phyloP scores from a whole-genome alignment of 305 asterid species.

The Plantago rigida region DNA sequence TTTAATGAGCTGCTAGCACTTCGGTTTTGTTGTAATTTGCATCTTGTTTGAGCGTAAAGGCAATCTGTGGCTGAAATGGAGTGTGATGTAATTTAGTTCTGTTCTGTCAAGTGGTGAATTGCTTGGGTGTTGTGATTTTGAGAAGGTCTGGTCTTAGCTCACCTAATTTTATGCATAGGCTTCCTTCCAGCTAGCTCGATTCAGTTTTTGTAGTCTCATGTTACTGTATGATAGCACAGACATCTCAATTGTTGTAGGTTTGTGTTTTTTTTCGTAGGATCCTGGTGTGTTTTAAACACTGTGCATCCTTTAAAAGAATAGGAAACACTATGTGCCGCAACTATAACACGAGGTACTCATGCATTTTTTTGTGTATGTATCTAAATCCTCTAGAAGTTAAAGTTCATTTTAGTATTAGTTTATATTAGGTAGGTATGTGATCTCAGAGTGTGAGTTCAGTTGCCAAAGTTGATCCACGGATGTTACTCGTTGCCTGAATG shows the following conservation, averaged over 20 bases:
- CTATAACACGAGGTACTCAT: background rate
- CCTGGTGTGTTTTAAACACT: background rate
- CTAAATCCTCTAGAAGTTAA: background rate
- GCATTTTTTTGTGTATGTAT: background rate
- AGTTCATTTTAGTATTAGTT: background rate
- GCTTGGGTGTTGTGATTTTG: background rate
- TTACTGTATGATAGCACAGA: background rate
- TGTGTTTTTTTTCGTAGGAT: no score
- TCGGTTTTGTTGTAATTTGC: slow-evolving; percentile 4
- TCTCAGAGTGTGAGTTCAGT: background rate
- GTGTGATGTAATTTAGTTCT: background rate
- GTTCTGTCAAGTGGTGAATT: background rate
- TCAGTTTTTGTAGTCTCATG: background rate
- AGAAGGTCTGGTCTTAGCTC: background rate
- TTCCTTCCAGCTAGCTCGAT: background rate
- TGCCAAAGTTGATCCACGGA: background rate
- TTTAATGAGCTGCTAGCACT: slow-evolving; percentile 10
- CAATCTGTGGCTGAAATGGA: background rate
- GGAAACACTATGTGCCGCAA: no score
- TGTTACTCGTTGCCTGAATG: background rate
- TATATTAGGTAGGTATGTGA: background rate
- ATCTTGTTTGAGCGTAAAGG: no score
- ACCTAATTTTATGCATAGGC: background rate
- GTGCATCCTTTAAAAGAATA: background rate
- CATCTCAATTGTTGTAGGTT: background rate